Conservation (phyloP, 495 filamentous ascomycete species). For the Clavariopsis aquatica region DNA sequence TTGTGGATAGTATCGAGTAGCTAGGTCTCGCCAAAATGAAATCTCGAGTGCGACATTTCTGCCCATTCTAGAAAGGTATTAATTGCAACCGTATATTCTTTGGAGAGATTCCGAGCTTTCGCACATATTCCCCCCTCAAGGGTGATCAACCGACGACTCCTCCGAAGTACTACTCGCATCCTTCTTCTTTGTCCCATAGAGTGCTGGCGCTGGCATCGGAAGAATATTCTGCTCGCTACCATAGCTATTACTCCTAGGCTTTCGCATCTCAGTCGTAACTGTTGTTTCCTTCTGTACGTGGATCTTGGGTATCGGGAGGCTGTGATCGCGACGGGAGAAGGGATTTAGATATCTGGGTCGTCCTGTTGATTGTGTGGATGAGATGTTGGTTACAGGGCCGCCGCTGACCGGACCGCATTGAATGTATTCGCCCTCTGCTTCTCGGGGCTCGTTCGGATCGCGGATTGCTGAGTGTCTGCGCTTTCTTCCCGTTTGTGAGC, state of each 20-base stretch:
- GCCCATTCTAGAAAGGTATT: background rate
- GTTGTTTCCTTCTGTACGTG: conserved; percentile 30
- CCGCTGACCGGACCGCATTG: conserved; percentile 7
- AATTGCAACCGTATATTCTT: background rate
- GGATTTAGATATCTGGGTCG: background rate
- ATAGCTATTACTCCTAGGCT: conserved; percentile 18
- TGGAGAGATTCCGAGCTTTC: background rate
- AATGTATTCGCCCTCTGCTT: conserved; percentile 8
- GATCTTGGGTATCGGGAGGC: conserved; percentile 9
- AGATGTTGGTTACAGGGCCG: conserved; percentile 8
- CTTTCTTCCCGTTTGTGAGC: background rate
- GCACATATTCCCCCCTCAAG: background rate
- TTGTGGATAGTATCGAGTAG: too few species aligned
- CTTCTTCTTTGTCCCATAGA: background rate
- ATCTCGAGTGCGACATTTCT: too few species aligned
- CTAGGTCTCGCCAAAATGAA: too few species aligned
- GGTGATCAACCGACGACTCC: background rate
- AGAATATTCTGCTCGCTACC: conserved; percentile 17
- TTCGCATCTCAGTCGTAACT: conserved; percentile 17
- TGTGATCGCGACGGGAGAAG: background rate
- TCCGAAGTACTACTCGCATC: background rate
- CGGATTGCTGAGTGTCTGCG: conserved; percentile 1
- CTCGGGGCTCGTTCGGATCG: background rate
- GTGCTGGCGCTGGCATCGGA: background rate
- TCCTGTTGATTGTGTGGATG: background rate